Conservation (phyloP, 257 asterid species). For the Petunia secreta region DNA sequence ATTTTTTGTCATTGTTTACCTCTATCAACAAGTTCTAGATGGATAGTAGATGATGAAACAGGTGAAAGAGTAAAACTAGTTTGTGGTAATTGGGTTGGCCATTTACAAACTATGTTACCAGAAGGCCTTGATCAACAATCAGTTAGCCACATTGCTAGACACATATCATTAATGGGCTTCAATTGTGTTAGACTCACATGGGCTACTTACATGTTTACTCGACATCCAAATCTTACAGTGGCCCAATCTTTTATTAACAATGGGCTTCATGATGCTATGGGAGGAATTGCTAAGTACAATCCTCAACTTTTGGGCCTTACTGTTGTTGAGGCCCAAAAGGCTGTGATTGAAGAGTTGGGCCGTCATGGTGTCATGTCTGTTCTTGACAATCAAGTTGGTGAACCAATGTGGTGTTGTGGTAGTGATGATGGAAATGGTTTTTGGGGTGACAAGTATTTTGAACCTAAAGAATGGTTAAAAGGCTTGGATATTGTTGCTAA, state of each 20-base stretch:
- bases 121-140: conserved; percentile 62
- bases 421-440: conserved; percentile 73
- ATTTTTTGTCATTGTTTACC: conserved; percentile 43
- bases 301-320: conserved; percentile 39
- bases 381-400: conserved; percentile 71
- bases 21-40: conserved; percentile 60
- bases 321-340: conserved; percentile 55
- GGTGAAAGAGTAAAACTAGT: conserved; percentile 53
- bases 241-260: conserved; percentile 27
- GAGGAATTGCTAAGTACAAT: conserved; percentile 45
- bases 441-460: conserved; percentile 66
- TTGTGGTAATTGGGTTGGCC: conserved; percentile 66
- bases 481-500: conserved; percentile 51
- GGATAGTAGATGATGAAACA: conserved; percentile 50
- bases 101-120: conserved; percentile 59
- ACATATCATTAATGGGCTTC: conserved; percentile 51
- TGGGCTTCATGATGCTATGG: conserved; percentile 42
- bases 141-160: conserved; percentile 34
- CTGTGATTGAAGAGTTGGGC: conserved; percentile 50
- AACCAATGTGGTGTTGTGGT: conserved; percentile 70
- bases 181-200: conserved; percentile 73
- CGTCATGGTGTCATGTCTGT: conserved; percentile 53
- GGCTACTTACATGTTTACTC: conserved; percentile 65
- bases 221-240: conserved; percentile 36
- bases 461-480: conserved; percentile 62